phyloP scores from a whole-genome alignment of 371 early-diverging fungal species.

The Lichtheimia ramosa region DNA sequence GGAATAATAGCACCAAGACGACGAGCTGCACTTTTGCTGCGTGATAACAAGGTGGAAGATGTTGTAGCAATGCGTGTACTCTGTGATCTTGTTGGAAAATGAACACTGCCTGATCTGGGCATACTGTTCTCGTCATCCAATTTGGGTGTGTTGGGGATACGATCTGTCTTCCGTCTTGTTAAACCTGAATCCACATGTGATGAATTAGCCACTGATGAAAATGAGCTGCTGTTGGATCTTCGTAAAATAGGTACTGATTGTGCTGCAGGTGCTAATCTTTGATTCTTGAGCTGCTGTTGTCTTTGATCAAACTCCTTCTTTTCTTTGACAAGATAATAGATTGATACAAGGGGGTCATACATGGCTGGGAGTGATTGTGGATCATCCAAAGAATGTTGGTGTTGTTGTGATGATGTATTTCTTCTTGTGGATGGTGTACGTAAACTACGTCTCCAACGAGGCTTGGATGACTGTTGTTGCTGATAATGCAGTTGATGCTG shows the following conservation, averaged over 20 bases:
- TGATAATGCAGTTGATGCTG: conserved; percentile 15
- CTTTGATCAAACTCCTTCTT: conserved; percentile 40
- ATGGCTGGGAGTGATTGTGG: conserved; percentile 44
- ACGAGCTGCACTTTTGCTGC: conserved; percentile 27
- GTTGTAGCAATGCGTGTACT: conserved; percentile 1
- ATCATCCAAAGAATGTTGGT: conserved; percentile 26
- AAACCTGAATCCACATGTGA: conserved; percentile 4
- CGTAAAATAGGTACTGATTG: conserved; percentile 16
- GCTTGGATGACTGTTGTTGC: conserved; percentile 9
- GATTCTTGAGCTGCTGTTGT: conserved; percentile 19
- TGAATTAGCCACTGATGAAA: conserved; percentile 1
- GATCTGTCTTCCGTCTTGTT: conserved; percentile 23
- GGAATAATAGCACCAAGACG: conserved; percentile 12
- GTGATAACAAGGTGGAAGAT: conserved; percentile 15
- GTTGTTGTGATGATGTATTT: not conserved
- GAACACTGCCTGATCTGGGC: conserved; percentile 12
- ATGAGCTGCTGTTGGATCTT: conserved; percentile 18
- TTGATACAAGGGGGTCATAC: conserved; percentile 75
- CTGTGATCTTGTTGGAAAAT: conserved; percentile 13
- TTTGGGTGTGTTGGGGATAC: conserved; percentile 14
- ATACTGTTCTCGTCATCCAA: not conserved
- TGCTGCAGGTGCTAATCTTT: conserved; percentile 15
- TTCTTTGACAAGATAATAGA: conserved; percentile 88
- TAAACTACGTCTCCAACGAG: conserved; percentile 24
- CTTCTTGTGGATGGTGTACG: not conserved